Base-by-base conservation (phyloP, 805 yeast species). In the Komagataella pseudopastoris region DNA sequence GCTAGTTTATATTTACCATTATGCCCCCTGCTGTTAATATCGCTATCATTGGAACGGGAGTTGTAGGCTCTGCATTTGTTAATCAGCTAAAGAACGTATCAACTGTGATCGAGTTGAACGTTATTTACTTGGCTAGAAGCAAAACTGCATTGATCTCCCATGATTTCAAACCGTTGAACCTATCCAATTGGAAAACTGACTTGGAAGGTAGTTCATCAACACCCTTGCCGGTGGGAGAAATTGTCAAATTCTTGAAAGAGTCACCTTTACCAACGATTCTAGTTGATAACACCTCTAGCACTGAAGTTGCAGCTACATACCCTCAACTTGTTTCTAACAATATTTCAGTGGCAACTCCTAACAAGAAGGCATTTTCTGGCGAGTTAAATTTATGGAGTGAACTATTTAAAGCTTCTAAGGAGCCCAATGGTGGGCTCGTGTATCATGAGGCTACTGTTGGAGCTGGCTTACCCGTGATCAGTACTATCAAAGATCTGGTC, bases 361-460 rank as follows among this genome's bases (percentile, higher is more conserved):
- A 93, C 76, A 93, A 93, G 70, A 93, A 93, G 75, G 99, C 95
- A 0, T 93, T 93, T 63, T 89, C 97, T 7, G 76, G 89, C 46
- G 84, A 80, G 52, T 68, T 85, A 55, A 66, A 71, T 22, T 69
- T 82, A 10, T 93, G 98, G 97, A 77, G 87, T 52, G 74, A 76
- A 50, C 80, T 93, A 51, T 87, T 87, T 60, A 62, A 66, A 43
- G 67, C 68, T 50, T 76, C 85, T 43, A 75, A 72, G 44, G 68
- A 71, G 45, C 74, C 77, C 48, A 71, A 72, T 44, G 82, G 81
- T 49, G 90, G 88, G 45, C 74, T 91, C 56, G 95, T 89, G 47
- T 91, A 89, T 75, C 99, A 93, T 64, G 99, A 93, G 75, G 95
- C 99, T 50, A 88, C 97, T 6, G 98, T 93, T 53, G 98, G 98